Evolutionary conservation across 768 basidiomycete species (phyloP).

Genomic region (Pleurotus djamor): DNA sequence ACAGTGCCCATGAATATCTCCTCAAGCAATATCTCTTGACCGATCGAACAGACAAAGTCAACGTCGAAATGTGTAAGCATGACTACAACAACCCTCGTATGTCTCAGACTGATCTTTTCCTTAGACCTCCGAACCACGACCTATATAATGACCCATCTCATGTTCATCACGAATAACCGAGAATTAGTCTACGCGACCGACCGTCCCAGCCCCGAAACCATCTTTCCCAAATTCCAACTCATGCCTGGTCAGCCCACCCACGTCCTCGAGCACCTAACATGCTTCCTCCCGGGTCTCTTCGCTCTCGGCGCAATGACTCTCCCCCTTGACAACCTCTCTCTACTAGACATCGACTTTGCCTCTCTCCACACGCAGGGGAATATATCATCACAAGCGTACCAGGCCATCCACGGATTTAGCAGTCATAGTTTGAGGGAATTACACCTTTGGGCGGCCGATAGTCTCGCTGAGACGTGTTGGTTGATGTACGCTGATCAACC

Average conservation of each 20-base stretch:
- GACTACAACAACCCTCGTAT: background rate
- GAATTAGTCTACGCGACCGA: slow-evolving; percentile 71
- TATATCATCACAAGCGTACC: background rate
- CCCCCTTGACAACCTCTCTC: slow-evolving; percentile 31
- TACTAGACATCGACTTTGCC: slow-evolving; percentile 40
- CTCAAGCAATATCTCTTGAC: slow-evolving; percentile 74
- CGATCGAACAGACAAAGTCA: slow-evolving; percentile 54
- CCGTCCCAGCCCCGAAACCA: slow-evolving; percentile 7
- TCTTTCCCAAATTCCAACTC: slow-evolving; percentile 21
- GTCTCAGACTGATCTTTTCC: background rate
- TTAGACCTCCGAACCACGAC: slow-evolving; percentile 56
- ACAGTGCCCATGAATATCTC: slow-evolving; percentile 77
- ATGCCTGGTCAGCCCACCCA: slow-evolving; percentile 36
- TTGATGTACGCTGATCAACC: slow-evolving; percentile 70
- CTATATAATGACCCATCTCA: slow-evolving; percentile 57
- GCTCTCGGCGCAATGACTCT: slow-evolving; percentile 69
- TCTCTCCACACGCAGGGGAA: background rate
- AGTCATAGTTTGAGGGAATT: slow-evolving; percentile 25
- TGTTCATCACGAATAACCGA: slow-evolving; percentile 64
- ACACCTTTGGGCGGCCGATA: slow-evolving; percentile 76
- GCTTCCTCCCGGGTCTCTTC: slow-evolving; percentile 75
- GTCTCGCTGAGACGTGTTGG: slow-evolving; percentile 71
- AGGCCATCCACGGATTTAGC: background rate
- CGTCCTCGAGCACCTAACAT: slow-evolving; percentile 70
- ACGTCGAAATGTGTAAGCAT: slow-evolving; percentile 64